These are phyloP conservation scores for Colletotrichum agaves DNA, from an alignment of 2,329 filamentous ascomycete species.

Conservation along the genomic window DNA sequence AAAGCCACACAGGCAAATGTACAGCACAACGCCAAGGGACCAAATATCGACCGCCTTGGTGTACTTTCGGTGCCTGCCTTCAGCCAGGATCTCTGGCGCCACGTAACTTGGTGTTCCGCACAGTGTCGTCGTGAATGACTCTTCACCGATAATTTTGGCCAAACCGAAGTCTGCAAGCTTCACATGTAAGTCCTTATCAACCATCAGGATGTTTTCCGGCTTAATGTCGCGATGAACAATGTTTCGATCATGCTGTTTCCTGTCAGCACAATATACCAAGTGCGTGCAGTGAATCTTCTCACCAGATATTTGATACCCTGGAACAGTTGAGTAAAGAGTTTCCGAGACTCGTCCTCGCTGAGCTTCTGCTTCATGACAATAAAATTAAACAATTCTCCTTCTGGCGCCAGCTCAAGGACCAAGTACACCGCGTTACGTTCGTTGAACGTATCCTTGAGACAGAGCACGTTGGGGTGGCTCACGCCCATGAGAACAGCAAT, in stretches of 20 bases:
- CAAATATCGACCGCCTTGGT: slow-evolving; percentile 96
- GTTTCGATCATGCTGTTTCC: slow-evolving; percentile 85
- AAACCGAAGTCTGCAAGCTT: slow-evolving; percentile 97
- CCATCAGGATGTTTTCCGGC: slow-evolving; percentile 92
- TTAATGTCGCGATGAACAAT: slow-evolving; percentile 99
- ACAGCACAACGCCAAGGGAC: slow-evolving; percentile 97
- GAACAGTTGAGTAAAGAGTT: slow-evolving; percentile 90
- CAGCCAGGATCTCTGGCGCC: slow-evolving; percentile 92
- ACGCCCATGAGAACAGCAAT: slow-evolving; percentile 98
- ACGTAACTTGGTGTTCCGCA: slow-evolving; percentile 98
- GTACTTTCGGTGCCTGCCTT: slow-evolving; percentile 84
- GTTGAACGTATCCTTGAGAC: slow-evolving; percentile 94
- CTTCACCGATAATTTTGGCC: slow-evolving; percentile 98
- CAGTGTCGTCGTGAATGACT: slow-evolving; percentile 96
- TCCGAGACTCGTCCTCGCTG: slow-evolving; percentile 83
- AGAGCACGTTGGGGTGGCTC: slow-evolving; percentile 91
- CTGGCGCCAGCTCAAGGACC: slow-evolving; percentile 87
- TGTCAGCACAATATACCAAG: slow-evolving; percentile 42
- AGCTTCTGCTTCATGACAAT: slow-evolving; percentile 93
- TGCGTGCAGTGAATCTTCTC: slow-evolving; percentile 48
- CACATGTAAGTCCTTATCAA: slow-evolving; percentile 84
- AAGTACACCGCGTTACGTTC: slow-evolving; percentile 92
- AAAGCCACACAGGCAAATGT: slow-evolving; percentile 96
- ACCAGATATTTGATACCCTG: slow-evolving; percentile 96
- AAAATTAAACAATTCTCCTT: slow-evolving; percentile 95